Percentiles rank a stretch among this genome's conserved stretches.
Evolutionary conservation across 2,329 filamentous ascomycete species (phyloP).

Genomic region (Aspergillus eucalypticola): DNA sequence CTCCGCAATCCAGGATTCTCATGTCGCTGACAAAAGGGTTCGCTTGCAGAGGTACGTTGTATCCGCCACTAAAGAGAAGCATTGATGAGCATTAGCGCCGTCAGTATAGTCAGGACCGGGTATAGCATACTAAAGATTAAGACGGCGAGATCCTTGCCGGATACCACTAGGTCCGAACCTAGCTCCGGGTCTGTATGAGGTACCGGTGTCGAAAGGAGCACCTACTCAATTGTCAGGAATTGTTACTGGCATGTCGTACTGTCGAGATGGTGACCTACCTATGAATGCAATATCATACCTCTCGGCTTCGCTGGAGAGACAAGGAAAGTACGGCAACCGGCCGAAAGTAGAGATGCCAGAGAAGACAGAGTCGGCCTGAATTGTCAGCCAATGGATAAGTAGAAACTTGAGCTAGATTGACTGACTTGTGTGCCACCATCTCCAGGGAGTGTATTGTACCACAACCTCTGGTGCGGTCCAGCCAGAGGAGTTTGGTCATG

Average conservation of each 20-base stretch:
- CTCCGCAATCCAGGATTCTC: conserved; percentile 77
- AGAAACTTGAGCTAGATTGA: neutral
- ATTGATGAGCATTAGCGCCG: conserved; percentile 43
- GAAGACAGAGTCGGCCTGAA: conserved; percentile 80
- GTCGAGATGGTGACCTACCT: conserved; percentile 49
- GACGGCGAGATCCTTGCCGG: conserved; percentile 78
- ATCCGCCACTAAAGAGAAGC: conserved; percentile 69
- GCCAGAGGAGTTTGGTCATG: conserved; percentile 60
- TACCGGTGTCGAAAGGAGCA: conserved; percentile 82
- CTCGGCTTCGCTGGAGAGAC: conserved; percentile 67
- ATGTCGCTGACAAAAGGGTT: conserved; percentile 84
- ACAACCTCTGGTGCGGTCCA: conserved; percentile 72
- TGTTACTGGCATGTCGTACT: neutral
- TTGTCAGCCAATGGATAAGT: neutral
- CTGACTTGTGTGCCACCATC: conserved; percentile 79
- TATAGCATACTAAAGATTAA: conserved; percentile 79
- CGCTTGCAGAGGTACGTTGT: conserved; percentile 76
- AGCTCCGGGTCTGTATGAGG: conserved; percentile 79
- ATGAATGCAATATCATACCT: conserved; percentile 85
- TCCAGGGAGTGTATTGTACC: conserved; percentile 81
- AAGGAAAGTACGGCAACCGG: conserved; percentile 74
- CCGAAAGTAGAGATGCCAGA: conserved; percentile 86
- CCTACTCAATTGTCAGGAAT: conserved; percentile 46
- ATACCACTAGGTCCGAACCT: conserved; percentile 83
- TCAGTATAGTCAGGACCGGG: conserved; percentile 20